phyloP scores from a whole-genome alignment of 78 protist genomes.

The Monosiga brevicollis region DNA sequence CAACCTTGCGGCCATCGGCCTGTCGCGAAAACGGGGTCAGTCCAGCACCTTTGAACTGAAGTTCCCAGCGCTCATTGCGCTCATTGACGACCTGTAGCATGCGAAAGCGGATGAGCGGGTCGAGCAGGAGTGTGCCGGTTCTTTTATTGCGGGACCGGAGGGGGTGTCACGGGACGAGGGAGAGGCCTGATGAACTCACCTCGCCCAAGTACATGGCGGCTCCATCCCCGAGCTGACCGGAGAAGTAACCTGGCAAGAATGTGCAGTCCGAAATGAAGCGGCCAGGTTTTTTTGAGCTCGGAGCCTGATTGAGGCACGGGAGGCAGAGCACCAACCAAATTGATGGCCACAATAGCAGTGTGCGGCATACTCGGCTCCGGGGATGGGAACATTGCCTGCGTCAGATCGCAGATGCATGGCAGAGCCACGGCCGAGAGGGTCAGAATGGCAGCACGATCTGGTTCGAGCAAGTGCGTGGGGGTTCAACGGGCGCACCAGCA shows the following conservation, averaged over 20 bases:
- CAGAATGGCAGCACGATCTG: too few species aligned
- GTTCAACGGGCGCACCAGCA: too few species aligned
- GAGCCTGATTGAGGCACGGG: background rate
- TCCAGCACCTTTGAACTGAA: constrained; percentile 71
- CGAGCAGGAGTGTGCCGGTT: background rate
- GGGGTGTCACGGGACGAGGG: background rate
- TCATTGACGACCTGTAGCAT: constrained; percentile 4
- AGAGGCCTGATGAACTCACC: constrained; percentile 2
- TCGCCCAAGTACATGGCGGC: constrained; percentile 65
- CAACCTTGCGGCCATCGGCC: constrained; percentile 69
- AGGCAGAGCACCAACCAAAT: constrained; percentile 21
- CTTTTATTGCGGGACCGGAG: background rate
- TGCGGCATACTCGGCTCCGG: constrained; percentile 2
- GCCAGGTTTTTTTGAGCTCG: too few species aligned
- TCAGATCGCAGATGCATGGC: background rate
- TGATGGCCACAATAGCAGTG: constrained; percentile 45
- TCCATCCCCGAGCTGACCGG: constrained; percentile 81
- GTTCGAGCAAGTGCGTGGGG: too few species aligned
- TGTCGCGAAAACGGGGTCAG: constrained; percentile 66
- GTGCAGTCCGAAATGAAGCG: too few species aligned
- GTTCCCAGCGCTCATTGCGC: constrained; percentile 18
- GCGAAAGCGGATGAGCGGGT: too few species aligned
- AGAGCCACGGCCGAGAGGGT: background rate
- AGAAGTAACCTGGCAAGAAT: constrained; percentile 21
- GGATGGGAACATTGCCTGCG: background rate